These are phyloP conservation scores for Dichomitus squalens DNA, from an alignment of 1,284 basidiomycete species.

Conservation along the genomic window DNA sequence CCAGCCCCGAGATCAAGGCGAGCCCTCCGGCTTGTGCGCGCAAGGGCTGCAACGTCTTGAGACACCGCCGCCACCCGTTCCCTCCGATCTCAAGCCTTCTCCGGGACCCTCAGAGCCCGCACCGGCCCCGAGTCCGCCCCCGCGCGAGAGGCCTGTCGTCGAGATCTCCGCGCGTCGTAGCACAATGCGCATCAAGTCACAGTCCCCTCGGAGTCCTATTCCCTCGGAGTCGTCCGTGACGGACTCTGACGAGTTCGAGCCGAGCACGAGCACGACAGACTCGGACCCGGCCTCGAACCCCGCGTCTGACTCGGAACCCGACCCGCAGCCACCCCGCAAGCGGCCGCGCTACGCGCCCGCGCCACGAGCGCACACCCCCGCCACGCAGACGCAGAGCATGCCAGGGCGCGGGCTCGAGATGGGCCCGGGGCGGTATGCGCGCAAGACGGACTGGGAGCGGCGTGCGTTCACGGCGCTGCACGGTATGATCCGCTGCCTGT, in stretches of 20 bases:
- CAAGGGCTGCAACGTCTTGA: too few species aligned
- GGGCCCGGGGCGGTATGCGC: background rate
- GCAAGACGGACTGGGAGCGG: background rate
- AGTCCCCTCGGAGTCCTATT: too few species aligned
- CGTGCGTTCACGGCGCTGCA: background rate
- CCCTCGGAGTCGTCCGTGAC: background rate
- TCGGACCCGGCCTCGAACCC: background rate
- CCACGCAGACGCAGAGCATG: background rate
- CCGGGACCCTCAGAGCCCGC: too few species aligned
- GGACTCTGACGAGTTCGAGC: background rate
- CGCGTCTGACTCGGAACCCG: background rate
- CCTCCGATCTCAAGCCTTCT: too few species aligned
- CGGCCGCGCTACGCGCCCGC: background rate
- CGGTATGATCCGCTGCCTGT: conserved; percentile 1
- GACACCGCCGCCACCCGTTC: too few species aligned
- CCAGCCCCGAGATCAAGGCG: too few species aligned
- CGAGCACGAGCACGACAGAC: background rate
- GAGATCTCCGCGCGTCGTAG: background rate
- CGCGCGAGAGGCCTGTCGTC: background rate
- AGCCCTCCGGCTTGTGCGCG: too few species aligned
- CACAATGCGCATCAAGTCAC: background rate
- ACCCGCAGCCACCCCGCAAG: too few species aligned
- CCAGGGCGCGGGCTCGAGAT: background rate
- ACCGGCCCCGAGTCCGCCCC: background rate
- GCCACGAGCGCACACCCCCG: background rate